Conservation (phyloP, 768 basidiomycete genomes). For the Trametes cubensis region DNA sequence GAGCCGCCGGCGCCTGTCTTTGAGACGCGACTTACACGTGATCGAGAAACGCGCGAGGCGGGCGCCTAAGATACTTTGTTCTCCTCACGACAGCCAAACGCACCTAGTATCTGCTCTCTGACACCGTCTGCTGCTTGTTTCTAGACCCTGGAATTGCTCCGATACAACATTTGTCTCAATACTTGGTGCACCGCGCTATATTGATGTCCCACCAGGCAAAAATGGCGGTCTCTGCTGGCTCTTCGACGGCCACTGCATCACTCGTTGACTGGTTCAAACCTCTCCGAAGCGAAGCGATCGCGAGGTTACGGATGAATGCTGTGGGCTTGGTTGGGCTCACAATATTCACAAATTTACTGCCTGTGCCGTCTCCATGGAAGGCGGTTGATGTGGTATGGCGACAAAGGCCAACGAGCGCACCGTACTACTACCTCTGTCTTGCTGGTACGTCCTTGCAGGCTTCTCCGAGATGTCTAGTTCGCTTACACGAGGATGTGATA, state of each 20-base stretch:
- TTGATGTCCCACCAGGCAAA: conserved; percentile 2
- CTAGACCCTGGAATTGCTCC: neutral
- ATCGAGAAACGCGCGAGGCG: neutral
- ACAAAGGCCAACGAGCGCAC: conserved; percentile 9
- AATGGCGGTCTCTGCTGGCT: neutral
- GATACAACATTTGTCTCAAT: neutral
- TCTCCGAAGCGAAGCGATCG: conserved; percentile 39
- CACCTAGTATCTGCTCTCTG: neutral
- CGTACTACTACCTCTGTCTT: conserved; percentile 32
- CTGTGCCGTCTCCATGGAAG: conserved; percentile 42
- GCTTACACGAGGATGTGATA: conserved; percentile 9
- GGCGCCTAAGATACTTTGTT: neutral
- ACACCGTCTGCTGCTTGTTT: neutral
- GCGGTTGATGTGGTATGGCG: conserved; percentile 37
- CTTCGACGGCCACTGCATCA: conserved; percentile 5
- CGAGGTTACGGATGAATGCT: conserved; percentile 44
- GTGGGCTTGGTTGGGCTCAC: conserved; percentile 37
- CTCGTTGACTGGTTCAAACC: conserved; percentile 38
- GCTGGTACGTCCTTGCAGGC: conserved; percentile 32
- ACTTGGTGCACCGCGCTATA: neutral
- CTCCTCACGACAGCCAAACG: conserved; percentile 5
- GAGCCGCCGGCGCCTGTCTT: neutral
- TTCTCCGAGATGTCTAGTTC: neutral
- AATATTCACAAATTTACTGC: conserved; percentile 42
- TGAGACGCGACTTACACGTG: conserved; percentile 2